Percentiles rank a stretch among this genome's conserved stretches.
phyloP scores from a whole-genome alignment of 1,284 basidiomycete species.

The Cutaneotrichosporon curvatum region DNA sequence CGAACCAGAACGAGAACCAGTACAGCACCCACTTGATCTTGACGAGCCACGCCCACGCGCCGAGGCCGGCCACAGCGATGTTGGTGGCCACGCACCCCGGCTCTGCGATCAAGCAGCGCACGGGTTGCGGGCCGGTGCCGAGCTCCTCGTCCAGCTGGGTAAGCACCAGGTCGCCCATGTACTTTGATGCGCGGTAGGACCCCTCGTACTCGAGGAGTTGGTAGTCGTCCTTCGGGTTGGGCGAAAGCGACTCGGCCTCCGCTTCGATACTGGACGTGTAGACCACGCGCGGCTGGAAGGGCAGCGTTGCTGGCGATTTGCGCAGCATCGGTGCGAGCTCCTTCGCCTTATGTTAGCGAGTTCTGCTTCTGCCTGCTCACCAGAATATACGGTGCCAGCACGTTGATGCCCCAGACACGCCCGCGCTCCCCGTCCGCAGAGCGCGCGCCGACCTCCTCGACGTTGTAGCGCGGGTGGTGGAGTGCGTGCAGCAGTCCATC shows the following conservation, averaged over 20 bases:
- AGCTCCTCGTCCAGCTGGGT: slow-evolving; percentile 51
- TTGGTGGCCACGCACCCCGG: slow-evolving; percentile 69
- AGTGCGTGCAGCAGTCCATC: slow-evolving; percentile 48
- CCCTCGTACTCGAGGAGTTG: slow-evolving; percentile 58
- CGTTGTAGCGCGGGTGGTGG: slow-evolving; percentile 57
- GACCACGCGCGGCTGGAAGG: slow-evolving; percentile 57
- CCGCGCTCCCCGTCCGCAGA: slow-evolving; percentile 65
- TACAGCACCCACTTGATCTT: slow-evolving; percentile 54
- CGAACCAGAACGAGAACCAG: slow-evolving; percentile 58
- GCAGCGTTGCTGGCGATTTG: slow-evolving; percentile 33
- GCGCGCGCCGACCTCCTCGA: slow-evolving; percentile 57
- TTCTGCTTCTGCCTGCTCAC: slow-evolving; percentile 50
- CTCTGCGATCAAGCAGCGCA: slow-evolving; percentile 61
- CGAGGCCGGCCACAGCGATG: slow-evolving; percentile 48
- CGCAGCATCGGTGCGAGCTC: slow-evolving; percentile 40
- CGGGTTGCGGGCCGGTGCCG: slow-evolving; percentile 42
- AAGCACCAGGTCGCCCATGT: slow-evolving; percentile 67
- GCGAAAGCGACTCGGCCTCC: slow-evolving; percentile 52
- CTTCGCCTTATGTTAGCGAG: slow-evolving; percentile 24
- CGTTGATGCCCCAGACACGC: slow-evolving; percentile 76
- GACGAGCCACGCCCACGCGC: slow-evolving; percentile 48
- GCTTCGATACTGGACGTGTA: slow-evolving; percentile 75
- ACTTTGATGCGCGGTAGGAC: slow-evolving; percentile 71
- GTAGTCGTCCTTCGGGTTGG: slow-evolving; percentile 55
- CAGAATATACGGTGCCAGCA: slow-evolving; percentile 73